Base-by-base conservation (phyloP, 257 asterid species). In the Ajuga chamaepitys region DNA sequence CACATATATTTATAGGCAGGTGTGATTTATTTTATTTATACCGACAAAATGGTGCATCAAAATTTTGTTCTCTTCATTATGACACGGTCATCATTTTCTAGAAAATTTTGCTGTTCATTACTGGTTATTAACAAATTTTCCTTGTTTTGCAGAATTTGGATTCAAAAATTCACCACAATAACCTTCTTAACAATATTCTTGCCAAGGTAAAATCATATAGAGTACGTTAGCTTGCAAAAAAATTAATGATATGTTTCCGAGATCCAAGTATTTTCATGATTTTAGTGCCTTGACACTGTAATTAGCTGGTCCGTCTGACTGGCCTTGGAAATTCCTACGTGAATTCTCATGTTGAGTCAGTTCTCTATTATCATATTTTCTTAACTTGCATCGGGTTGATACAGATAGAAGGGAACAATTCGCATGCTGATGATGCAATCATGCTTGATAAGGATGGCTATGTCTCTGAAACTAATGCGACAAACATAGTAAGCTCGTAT, bases 381-480 rank as follows among this genome's bases (percentile, higher is more conserved):
- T 30, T 1, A 30, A 1, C 37, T 30, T 30, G 5, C 7, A 1
- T 30, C 5, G 37, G 7, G 37, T 30, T 78, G 47, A 55, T 74
- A 77, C 89, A 91, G 98, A 86, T 91, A 73, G 96, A 91, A 88
- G 98, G 96, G 60, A 91, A 91, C 69, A 91, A 91, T 45, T 80
- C 89, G 22, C 70, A 66, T 40, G 98, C 98, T 60, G 95, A 83
- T 83, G 98, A 91, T 74, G 98, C 98, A 34, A 81, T 91, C 80
- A 88, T 91, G 98, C 91, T 91, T 17, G 98, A 91, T 51, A 84
- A 86, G 72, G 98, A 86, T 81, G 96, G 98, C 30, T 91, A 88
- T 54, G 98, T 91, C 37, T 80, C 98, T 25, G 96, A 91, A 88
- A 91, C 98, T 48, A 91, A 91, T 78, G 96, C 96, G 37, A 88